Conservation (phyloP, 306 rosid genomes). For the Prinsepia uniflora region DNA sequence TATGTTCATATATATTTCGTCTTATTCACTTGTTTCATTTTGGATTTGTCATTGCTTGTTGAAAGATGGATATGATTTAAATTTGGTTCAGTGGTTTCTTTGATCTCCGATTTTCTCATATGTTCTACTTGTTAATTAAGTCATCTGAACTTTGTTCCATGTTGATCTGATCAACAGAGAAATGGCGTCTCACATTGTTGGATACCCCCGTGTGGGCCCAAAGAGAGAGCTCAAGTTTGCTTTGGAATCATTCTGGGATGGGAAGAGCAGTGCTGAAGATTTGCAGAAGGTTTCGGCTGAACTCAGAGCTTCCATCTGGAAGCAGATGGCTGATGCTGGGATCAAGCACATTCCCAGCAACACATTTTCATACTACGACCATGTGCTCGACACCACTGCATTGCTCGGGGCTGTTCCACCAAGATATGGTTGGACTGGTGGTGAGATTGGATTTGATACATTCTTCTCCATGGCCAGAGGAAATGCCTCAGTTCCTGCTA, state of each 20-base stretch:
- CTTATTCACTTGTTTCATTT: neutral
- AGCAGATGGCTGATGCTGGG: slow-evolving; percentile 72
- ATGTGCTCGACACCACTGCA: slow-evolving; percentile 77
- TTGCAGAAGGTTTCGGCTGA: slow-evolving; percentile 72
- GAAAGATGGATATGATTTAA: neutral
- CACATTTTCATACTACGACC: slow-evolving; percentile 78
- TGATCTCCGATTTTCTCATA: too few species aligned
- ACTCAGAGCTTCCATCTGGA: slow-evolving; percentile 84
- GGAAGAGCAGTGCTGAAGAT: slow-evolving; percentile 81
- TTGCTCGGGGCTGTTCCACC: slow-evolving; percentile 84
- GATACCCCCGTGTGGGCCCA: slow-evolving; percentile 96
- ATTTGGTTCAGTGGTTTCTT: neutral
- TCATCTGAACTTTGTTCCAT: slow-evolving; percentile 15
- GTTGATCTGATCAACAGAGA: slow-evolving; percentile 34
- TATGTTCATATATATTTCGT: too few species aligned
- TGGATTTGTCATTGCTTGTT: neutral
- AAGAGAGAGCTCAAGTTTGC: slow-evolving; percentile 98
- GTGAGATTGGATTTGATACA: slow-evolving; percentile 76
- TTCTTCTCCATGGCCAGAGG: slow-evolving; percentile 98
- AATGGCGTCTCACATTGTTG: slow-evolving; percentile 91
- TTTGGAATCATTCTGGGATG: slow-evolving; percentile 86
- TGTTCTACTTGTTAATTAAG: neutral
- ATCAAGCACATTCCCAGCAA: slow-evolving; percentile 92
- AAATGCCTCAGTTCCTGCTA: slow-evolving; percentile 85
- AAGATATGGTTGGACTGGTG: slow-evolving; percentile 77